Conservation (phyloP, 345 rosid genomes). For the Eutrema yunnanense region DNA sequence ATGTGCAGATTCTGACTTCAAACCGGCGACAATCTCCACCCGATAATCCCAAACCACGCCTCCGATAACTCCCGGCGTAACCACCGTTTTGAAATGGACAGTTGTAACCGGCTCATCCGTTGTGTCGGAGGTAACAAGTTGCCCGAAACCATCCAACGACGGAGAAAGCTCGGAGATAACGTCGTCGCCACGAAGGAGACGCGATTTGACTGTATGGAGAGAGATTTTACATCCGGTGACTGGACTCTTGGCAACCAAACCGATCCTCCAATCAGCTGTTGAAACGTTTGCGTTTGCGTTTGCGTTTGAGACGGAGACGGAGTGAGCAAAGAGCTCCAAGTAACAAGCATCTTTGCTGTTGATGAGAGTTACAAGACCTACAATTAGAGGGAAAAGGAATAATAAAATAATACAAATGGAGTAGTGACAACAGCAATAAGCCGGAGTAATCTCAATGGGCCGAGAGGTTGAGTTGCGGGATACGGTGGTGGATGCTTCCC, state of each 20-base stretch:
- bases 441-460: background rate
- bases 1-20: background rate
- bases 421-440: background rate
- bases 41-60: constrained; percentile 7
- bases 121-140: background rate
- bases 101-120: background rate
- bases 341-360: background rate
- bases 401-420: background rate
- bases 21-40: background rate
- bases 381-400: background rate
- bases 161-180: background rate
- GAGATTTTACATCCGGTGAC: background rate
- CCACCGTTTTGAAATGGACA: background rate
- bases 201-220: background rate
- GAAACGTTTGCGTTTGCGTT: background rate
- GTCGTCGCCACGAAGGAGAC: constrained; percentile 9
- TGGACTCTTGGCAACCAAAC: constrained; percentile 5
- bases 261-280: constrained; percentile 8
- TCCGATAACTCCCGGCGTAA: background rate
- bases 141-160: background rate
- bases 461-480: background rate
- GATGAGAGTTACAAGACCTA: fast-evolving
- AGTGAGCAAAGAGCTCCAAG: constrained; percentile 7
- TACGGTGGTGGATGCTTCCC: background rate
- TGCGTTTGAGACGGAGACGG: constrained; percentile 10